These are phyloP conservation scores for Russula abietina DNA, from an alignment of 768 basidiomycete genomes.

Conservation along the genomic window DNA sequence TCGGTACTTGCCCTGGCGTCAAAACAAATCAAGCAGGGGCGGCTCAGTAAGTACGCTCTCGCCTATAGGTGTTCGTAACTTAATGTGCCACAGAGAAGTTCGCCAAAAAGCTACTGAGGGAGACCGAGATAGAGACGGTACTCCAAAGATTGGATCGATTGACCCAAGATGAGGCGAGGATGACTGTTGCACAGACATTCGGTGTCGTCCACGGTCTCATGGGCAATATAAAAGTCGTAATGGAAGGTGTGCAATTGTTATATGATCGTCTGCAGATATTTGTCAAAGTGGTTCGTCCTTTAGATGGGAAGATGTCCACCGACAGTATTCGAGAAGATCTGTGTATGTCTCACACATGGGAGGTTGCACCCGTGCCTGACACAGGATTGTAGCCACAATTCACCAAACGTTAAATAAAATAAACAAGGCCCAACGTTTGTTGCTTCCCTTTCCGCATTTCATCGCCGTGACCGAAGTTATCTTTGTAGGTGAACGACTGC, in stretches of 20 bases:
- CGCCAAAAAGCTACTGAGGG: not conserved
- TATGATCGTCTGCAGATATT: too few species aligned
- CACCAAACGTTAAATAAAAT: not conserved
- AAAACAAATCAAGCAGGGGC: not conserved
- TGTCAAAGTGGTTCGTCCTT: too few species aligned
- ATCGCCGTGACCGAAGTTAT: not conserved
- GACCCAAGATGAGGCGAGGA: not conserved
- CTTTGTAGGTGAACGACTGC: not conserved
- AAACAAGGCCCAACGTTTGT: constrained; percentile 4
- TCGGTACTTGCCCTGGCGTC: not conserved
- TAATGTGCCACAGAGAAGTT: not conserved
- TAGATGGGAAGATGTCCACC: too few species aligned
- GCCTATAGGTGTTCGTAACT: not conserved
- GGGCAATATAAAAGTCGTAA: too few species aligned
- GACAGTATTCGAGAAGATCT: not conserved
- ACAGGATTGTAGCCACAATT: not conserved
- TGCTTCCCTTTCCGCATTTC: not conserved
- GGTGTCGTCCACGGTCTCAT: not conserved
- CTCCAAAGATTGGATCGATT: not conserved
- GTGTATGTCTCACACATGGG: not conserved
- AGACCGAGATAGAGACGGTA: not conserved
- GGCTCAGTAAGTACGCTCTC: not conserved
- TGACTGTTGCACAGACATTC: not conserved
- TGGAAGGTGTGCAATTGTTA: too few species aligned
- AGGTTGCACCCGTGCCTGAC: not conserved